Base-by-base conservation (phyloP, 306 rosid species). In the Senna tora region DNA sequence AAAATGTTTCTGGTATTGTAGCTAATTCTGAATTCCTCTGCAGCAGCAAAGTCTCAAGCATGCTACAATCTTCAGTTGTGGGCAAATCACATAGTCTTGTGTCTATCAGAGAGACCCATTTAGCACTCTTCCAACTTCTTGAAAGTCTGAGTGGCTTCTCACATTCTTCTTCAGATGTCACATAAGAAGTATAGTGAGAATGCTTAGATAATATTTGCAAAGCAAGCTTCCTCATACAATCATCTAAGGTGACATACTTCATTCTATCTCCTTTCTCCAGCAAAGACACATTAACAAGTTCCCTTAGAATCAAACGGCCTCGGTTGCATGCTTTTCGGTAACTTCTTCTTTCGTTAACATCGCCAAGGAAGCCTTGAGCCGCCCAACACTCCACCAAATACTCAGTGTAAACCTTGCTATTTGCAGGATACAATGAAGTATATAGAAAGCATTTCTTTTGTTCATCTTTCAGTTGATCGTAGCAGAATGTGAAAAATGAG, bases 331-430 rank as follows among this genome's bases (percentile, higher is more conserved):
- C 76, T 21, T 61, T 53, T 51, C 0, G 71, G 16, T 77, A 77
- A 4, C 39, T 46, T 47, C 69, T 65, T 11, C 15, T 28, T 6
- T 77, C 58, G 62, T 69, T 53, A 41, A 70, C 30, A 32, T 61
- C 66, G 19, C 76, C 81, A 2, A 77, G 76, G 10, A 77, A 77
- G 22, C 65, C 66, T 69, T 60, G 67, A 4, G 84, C 75, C 12
- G 65, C 65, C 78, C 71, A 80, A 70, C 78, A 80, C 64, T 80
- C 84, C 45, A 75, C 64, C 63, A 75, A 39, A 75, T 75, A 41
- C 59, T 75, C 62, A 12, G 58, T 32, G 50, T 64, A 38, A 56
- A 80, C 54, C 25, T 65, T 61, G 55, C 21, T 56, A 2, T 80
- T 59, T 15, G 68, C 71, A 3, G 67, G 81, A 7, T 71, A 80